Percentiles rank a stretch among this genome's conserved stretches.
phyloP scores from a whole-genome alignment of 2,329 filamentous ascomycete genomes.

The Claviceps fusiformis region DNA sequence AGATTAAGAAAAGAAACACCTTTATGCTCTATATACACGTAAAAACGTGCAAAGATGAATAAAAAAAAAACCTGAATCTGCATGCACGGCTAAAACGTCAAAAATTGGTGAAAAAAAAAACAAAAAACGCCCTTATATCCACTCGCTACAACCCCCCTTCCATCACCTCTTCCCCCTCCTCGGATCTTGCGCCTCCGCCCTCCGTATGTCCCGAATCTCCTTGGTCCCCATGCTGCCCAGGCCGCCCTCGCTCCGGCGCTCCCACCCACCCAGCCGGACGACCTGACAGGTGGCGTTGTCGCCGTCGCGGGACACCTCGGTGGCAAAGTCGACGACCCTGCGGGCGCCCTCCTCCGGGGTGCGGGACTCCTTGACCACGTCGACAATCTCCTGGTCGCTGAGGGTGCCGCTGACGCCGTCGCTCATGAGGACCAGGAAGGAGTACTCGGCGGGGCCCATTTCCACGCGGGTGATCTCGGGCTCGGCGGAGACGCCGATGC shows the following conservation, averaged over 20 bases:
- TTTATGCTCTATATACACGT: too few species aligned
- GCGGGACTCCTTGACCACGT: slow-evolving; percentile 83
- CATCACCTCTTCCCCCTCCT: slow-evolving; percentile 46
- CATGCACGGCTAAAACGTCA: too few species aligned
- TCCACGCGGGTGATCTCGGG: slow-evolving; percentile 75
- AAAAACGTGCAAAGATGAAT: too few species aligned
- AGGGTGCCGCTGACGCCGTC: slow-evolving; percentile 83
- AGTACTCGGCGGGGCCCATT: slow-evolving; percentile 69
- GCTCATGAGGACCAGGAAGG: slow-evolving; percentile 75
- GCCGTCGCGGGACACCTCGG: slow-evolving; percentile 58
- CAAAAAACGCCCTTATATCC: background rate
- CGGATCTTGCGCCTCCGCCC: slow-evolving; percentile 68
- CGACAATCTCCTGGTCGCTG: slow-evolving; percentile 88
- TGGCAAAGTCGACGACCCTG: slow-evolving; percentile 74
- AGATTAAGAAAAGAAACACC: too few species aligned
- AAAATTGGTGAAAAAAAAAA: too few species aligned
- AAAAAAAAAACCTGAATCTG: too few species aligned
- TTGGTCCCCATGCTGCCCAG: slow-evolving; percentile 81
- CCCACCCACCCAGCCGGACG: slow-evolving; percentile 55
- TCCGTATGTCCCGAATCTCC: slow-evolving; percentile 76
- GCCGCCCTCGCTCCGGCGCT: slow-evolving; percentile 67
- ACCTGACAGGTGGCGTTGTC: slow-evolving; percentile 60
- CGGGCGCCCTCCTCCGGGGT: slow-evolving; percentile 78
- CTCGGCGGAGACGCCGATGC: slow-evolving; percentile 86
- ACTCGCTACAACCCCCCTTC: background rate